A percentile compares a stretch with the other conserved stretches of the same genome.
Conservation (phyloP, 768 basidiomycete species). For the Lepiota brunneoincarnata region DNA sequence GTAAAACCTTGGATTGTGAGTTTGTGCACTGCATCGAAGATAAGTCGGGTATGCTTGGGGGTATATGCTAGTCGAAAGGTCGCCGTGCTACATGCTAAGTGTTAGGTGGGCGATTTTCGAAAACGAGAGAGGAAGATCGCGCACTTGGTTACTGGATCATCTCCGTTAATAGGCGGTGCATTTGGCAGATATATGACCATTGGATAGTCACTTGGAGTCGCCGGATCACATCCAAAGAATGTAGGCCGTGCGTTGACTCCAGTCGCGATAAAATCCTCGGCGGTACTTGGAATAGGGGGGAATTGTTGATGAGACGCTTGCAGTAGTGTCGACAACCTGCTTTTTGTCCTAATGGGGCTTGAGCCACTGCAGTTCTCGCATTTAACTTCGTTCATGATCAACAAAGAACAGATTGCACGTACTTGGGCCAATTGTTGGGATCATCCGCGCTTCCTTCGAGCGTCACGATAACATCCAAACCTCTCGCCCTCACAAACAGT, state of each 20-base stretch:
- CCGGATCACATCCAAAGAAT: conserved; percentile 77
- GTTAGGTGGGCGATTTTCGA: neutral
- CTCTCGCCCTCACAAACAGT: conserved; percentile 65
- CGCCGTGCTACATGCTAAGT: conserved; percentile 36
- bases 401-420: conserved; percentile 19
- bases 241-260: conserved; percentile 69
- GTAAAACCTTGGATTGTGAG: conserved; percentile 60
- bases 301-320: conserved; percentile 55
- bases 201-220: conserved; percentile 54
- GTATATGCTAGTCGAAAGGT: conserved; percentile 65
- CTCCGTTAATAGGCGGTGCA: conserved; percentile 64
- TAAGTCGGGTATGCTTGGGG: conserved; percentile 46
- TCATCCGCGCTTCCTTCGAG: conserved; percentile 67
- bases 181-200: conserved; percentile 76
- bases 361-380: conserved; percentile 43
- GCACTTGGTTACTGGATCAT: conserved; percentile 65
- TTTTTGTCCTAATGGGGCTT: conserved; percentile 40
- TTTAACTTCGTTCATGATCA: neutral
- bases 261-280: conserved; percentile 49
- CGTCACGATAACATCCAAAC: conserved; percentile 73
- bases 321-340: conserved; percentile 42
- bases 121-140: conserved; percentile 4
- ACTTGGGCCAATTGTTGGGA: conserved; percentile 64
- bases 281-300: conserved; percentile 57
- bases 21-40: conserved; percentile 58